phyloP scores from a whole-genome alignment of 371 early-diverging fungal genomes.

The Mucor lusitanicus region DNA sequence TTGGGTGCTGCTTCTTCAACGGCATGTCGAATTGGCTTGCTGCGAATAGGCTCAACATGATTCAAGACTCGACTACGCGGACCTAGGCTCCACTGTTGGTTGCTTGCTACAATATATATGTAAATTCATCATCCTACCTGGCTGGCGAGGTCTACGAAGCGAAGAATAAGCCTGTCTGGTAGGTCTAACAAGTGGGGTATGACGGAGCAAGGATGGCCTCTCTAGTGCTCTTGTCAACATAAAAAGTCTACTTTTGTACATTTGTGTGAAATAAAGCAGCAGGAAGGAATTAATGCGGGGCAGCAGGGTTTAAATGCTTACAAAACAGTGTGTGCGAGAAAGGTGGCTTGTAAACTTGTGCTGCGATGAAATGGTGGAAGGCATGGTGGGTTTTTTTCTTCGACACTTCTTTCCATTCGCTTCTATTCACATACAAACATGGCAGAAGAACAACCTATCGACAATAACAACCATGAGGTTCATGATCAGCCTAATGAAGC shows the following conservation, averaged over 20 bases:
- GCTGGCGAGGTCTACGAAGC: constrained; percentile 18
- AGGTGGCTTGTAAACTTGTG: constrained; percentile 1
- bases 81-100: constrained; percentile 10
- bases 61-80: constrained; percentile 42
- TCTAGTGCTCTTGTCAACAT: not conserved
- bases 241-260: constrained; percentile 10
- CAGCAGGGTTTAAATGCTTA: not conserved
- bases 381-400: not conserved
- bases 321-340: not conserved
- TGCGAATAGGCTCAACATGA: constrained; percentile 27
- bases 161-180: constrained; percentile 19
- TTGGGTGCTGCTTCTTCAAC: not conserved
- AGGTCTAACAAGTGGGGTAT: not conserved
- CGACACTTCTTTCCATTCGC: not conserved
- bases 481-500: not conserved
- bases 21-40: not conserved
- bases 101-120: not conserved
- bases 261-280: not conserved
- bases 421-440: not conserved
- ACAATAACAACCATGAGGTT: not conserved
- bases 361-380: not conserved
- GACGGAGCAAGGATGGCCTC: not conserved
- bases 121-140: constrained; percentile 5
- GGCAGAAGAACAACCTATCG: not conserved
- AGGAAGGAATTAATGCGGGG: not conserved